Base-by-base conservation (phyloP, 257 asterid species). In the Scutellaria baicalensis region DNA sequence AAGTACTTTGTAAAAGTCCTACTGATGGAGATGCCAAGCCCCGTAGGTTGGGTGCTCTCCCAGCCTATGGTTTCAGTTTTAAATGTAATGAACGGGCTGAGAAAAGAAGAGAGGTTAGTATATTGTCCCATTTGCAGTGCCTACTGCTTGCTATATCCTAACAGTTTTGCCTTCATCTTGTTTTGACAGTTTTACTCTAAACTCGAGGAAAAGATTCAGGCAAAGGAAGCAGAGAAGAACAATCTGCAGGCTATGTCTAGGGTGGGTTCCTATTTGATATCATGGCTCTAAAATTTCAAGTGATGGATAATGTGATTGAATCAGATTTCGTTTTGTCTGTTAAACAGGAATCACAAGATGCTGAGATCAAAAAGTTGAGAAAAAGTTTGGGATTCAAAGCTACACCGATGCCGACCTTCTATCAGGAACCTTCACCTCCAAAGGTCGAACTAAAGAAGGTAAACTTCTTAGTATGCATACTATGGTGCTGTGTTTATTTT, bases 341-440 rank as follows among this genome's bases (percentile, higher is more conserved):
- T 68, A 59, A 79, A 77, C 70, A 93, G 98, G 97, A 93, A 84
- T 45, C 92, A 11, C 99, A 84, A 49, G 96, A 93, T 67, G 96
- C 97, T 33, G 97, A 93, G 81, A 80, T 93, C 56, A 93, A 74
- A 83, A 87, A 77, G 92, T 72, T 91, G 71, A 80, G 99, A 77
- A 93, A 91, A 76, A 84, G 81, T 64, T 80, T 93, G 88, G 89
- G 74, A 79, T 93, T 93, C 79, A 93, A 93, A 80, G 99, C 99
- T 20, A 88, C 92, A 65, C 99, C 99, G 0, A 89, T 93, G 99
- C 99, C 99, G 17, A 93, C 84, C 82, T 93, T 93, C 83, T 93
- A 93, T 80, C 99, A 89, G 80, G 99, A 91, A 77, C 99, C 99
- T 79, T 73, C 92, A 17, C 99, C 99, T 69, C 94, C 92, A 1